Base-by-base conservation (phyloP, 768 basidiomycete genomes). In the Crassisporium funariophilum region DNA sequence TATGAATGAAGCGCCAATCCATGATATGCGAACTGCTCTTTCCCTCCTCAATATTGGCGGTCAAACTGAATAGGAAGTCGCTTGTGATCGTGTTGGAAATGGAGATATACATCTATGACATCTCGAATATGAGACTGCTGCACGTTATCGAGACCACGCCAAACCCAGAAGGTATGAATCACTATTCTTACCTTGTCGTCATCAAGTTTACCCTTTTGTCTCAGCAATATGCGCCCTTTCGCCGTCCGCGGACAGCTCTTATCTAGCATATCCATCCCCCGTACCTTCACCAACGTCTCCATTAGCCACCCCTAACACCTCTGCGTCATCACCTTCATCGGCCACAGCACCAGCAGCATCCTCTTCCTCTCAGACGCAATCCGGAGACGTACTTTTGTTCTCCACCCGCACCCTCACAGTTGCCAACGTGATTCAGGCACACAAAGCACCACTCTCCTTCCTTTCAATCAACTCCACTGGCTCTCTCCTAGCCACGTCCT, bases 31-130 rank as follows among this genome's bases (percentile, higher is more conserved):
- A 99, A 62, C 83, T 98, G 13, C 80, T 97, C 4, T 99, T 99
- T 65, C 97, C 97, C 1, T 94, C 93, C 1, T 91, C 92, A 3
- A 95, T 99, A 44, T 83, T 99, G 20, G 82, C 91, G n/a, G 95
- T 99, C 64, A 98, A 97, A 72, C 79, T 99, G 59, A 99, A 99
- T 70, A 83, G 97, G 44, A 95, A 97, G 69, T 89, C 93, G 0
- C 82, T 99, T 36, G 91, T 98, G 22, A 94, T 99, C 57, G 88
- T 98, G 5, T 81, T 99, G 39, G 97, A 98, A 64, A 81, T 81
- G n/a, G 95, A 98, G 67, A 98, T 99, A 36, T 99, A 99, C 73
- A 93, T 98, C 40, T 98, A 98, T 62, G 97, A 99, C 64, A 98
- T 98, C 59, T 91, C 88, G 38, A 99, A 98, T 56, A 98, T 99